phyloP scores from a whole-genome alignment of 208 protist genomes.

The Wallacemonas sp. region DNA sequence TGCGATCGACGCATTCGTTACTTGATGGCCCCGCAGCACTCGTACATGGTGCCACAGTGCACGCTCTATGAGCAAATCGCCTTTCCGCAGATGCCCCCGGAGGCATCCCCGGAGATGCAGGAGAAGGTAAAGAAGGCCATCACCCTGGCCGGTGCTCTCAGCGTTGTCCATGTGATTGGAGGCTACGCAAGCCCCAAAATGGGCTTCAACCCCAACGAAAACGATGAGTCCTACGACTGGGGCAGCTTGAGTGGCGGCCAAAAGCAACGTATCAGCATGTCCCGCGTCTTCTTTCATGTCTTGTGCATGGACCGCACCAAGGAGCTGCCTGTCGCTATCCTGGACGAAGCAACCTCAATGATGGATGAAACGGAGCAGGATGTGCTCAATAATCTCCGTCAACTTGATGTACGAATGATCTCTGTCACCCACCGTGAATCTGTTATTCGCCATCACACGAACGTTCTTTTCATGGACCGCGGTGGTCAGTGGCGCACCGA shows the following conservation, averaged over 20 bases:
- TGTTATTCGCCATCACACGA: slow-evolving; percentile 80
- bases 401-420: slow-evolving; percentile 70
- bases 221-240: slow-evolving; percentile 78
- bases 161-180: slow-evolving; percentile 70
- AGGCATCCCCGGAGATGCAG: slow-evolving; percentile 29
- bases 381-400: slow-evolving; percentile 78
- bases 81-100: slow-evolving; percentile 46
- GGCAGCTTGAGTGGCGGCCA: slow-evolving; percentile 85
- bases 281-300: slow-evolving; percentile 83
- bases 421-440: slow-evolving; percentile 84
- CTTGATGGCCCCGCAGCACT: slow-evolving; percentile 75
- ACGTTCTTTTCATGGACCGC: slow-evolving; percentile 49
- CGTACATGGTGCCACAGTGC: slow-evolving; percentile 82
- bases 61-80: slow-evolving; percentile 84
- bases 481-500: slow-evolving; percentile 59
- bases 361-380: slow-evolving; percentile 89
- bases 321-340: slow-evolving; percentile 59
- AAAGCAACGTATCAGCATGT: slow-evolving; percentile 87
- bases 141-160: slow-evolving; percentile 62
- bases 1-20: slow-evolving; percentile 49
- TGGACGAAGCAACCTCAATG: slow-evolving; percentile 89
- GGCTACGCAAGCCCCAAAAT: slow-evolving; percentile 72
- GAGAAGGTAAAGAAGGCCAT: slow-evolving; percentile 53
- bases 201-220: slow-evolving; percentile 42
- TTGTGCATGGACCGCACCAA: slow-evolving; percentile 59